Percentiles rank a stretch among this genome's conserved stretches.
Conservation (phyloP, 805 yeast species). For the Suhomyces prunicola region DNA sequence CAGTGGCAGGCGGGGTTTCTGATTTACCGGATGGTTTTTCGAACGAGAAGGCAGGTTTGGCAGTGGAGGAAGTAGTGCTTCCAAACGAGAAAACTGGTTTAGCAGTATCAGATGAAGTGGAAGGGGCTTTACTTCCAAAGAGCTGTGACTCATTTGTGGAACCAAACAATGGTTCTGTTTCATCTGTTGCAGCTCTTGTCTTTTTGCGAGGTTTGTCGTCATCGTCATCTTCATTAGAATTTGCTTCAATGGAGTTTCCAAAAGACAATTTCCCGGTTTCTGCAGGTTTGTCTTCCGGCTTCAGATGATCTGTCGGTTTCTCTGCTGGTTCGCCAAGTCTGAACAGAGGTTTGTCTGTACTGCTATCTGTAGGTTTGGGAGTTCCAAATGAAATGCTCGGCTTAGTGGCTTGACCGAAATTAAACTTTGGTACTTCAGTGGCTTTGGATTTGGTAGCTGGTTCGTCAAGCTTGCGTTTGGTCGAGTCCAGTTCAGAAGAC, state of each 20-base stretch:
- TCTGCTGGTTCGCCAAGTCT: not conserved
- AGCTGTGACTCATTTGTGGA: not conserved
- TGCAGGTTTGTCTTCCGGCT: not conserved
- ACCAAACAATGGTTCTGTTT: constrained; percentile 15
- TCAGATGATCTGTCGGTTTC: not conserved
- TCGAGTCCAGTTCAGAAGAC: not conserved
- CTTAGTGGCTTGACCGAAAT: not conserved
- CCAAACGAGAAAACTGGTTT: not conserved
- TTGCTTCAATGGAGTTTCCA: constrained; percentile 7
- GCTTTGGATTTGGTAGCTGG: not conserved
- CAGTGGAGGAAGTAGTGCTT: not conserved
- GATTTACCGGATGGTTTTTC: constrained; percentile 8
- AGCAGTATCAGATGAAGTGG: not conserved
- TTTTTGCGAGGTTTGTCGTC: not conserved
- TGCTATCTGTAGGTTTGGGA: not conserved
- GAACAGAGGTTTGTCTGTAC: not conserved
- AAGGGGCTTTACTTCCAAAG: not conserved
- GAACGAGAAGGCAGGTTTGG: constrained; percentile 15
- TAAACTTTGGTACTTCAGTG: not conserved
- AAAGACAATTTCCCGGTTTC: constrained; percentile 6
- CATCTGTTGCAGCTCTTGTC: not conserved
- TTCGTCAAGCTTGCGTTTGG: not conserved
- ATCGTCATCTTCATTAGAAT: constrained; percentile 3
- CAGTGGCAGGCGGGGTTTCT: constrained; percentile 3
- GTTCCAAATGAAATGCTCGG: not conserved